Conservation (phyloP, 805 yeast genomes). For the Hanseniaspora thailandica region DNA sequence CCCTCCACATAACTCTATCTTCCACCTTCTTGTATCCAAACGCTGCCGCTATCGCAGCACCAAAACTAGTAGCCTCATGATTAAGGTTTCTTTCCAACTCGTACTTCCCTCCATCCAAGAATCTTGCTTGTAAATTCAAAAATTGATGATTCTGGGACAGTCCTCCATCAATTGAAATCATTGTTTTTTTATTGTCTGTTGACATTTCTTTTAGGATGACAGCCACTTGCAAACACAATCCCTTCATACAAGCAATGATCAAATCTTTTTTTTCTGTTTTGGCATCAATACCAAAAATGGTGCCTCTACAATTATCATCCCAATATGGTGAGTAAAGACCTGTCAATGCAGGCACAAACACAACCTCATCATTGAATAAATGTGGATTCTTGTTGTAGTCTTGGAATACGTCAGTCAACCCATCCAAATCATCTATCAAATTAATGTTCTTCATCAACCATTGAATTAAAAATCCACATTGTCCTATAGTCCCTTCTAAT, state of each 20-base stretch:
- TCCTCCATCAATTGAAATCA: slow-evolving; percentile 81
- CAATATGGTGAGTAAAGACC: slow-evolving; percentile 94
- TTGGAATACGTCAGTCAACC: slow-evolving; percentile 75
- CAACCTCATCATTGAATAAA: slow-evolving; percentile 71
- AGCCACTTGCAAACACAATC: slow-evolving; percentile 85
- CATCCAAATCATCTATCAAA: slow-evolving; percentile 78
- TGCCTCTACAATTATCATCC: slow-evolving; percentile 86
- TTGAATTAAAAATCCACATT: slow-evolving; percentile 86
- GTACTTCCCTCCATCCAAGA: slow-evolving; percentile 67
- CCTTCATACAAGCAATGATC: slow-evolving; percentile 90
- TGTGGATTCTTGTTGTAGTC: slow-evolving; percentile 75
- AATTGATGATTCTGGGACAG: slow-evolving; percentile 84
- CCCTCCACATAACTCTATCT: slow-evolving; percentile 58
- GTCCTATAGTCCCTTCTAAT: slow-evolving; percentile 90
- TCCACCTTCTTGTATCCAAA: slow-evolving; percentile 39
- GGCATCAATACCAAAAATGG: slow-evolving; percentile 86
- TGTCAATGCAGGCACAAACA: slow-evolving; percentile 87
- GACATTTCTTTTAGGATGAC: slow-evolving; percentile 81
- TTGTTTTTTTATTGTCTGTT: slow-evolving; percentile 33
- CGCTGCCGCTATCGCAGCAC: slow-evolving; percentile 95
- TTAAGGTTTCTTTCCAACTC: slow-evolving; percentile 69
- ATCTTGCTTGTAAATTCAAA: slow-evolving; percentile 88
- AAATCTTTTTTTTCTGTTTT: slow-evolving; percentile 85
- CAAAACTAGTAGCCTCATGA: slow-evolving; percentile 87
- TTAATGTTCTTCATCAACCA: slow-evolving; percentile 89